Conservation (phyloP, 1,139 yeast genomes). For the Schwanniomyces etchellsii region DNA sequence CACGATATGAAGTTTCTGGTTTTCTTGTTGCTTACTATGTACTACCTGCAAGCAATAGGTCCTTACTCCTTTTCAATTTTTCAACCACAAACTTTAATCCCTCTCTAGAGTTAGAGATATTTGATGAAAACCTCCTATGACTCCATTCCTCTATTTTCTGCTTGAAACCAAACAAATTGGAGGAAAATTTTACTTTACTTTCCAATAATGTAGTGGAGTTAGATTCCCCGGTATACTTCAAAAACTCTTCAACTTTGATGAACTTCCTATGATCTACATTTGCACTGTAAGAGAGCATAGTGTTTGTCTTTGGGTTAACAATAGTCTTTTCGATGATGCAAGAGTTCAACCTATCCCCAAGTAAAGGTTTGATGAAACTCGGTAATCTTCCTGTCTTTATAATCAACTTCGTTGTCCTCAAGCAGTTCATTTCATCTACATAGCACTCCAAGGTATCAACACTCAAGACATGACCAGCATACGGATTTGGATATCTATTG, state of each 20-base stretch:
- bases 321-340: slow-evolving; percentile 83
- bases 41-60: neutral
- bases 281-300: slow-evolving; percentile 68
- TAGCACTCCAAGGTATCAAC: slow-evolving; percentile 67
- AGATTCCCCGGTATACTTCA: slow-evolving; percentile 32
- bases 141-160: slow-evolving; percentile 83
- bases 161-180: slow-evolving; percentile 66
- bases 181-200: slow-evolving; percentile 62
- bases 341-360: slow-evolving; percentile 67
- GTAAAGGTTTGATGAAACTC: slow-evolving; percentile 67
- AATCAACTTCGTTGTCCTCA: slow-evolving; percentile 70
- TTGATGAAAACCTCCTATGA: slow-evolving; percentile 59
- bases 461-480: slow-evolving; percentile 80
- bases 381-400: slow-evolving; percentile 82
- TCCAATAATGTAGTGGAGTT: slow-evolving; percentile 32
- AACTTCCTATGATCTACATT: slow-evolving; percentile 83
- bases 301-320: slow-evolving; percentile 56
- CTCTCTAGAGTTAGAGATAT: slow-evolving; percentile 58
- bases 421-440: slow-evolving; percentile 58
- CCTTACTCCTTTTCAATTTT: neutral
- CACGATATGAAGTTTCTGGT: too few species aligned
- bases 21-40: too few species aligned
- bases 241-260: slow-evolving; percentile 73
- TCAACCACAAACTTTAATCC: slow-evolving; percentile 59
- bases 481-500: slow-evolving; percentile 88